Evolutionary conservation across 2,329 filamentous ascomycete species (phyloP).

Genomic region (Aspergillus neotritici): DNA sequence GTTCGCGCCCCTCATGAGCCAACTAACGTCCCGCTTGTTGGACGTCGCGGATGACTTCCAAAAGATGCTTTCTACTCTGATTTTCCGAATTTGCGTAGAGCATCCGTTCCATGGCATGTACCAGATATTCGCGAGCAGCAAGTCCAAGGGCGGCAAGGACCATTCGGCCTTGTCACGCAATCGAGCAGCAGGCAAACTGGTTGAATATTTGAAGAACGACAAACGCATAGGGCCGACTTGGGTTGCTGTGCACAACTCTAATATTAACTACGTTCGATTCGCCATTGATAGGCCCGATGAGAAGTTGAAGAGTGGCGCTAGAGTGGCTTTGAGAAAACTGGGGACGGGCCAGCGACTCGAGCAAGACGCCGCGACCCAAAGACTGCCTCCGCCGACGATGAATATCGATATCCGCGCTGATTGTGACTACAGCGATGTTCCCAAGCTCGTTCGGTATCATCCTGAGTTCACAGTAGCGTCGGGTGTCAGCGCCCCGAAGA

Average conservation of each 20-base stretch:
- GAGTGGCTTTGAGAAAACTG: slow-evolving; percentile 59
- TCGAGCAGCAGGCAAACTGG: slow-evolving; percentile 65
- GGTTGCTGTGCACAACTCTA: slow-evolving; percentile 67
- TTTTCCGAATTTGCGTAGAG: slow-evolving; percentile 79
- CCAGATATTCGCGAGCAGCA: slow-evolving; percentile 81
- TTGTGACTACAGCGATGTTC: slow-evolving; percentile 70
- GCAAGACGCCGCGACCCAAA: slow-evolving; percentile 57
- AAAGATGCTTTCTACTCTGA: slow-evolving; percentile 62
- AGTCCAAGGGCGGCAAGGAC: slow-evolving; percentile 63
- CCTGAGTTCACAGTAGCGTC: slow-evolving; percentile 77
- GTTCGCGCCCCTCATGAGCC: slow-evolving; percentile 89
- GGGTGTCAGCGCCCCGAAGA: slow-evolving; percentile 88
- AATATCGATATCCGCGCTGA: slow-evolving; percentile 68
- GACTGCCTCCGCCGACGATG: slow-evolving; percentile 84
- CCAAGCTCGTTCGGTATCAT: slow-evolving; percentile 67
- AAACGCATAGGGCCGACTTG: slow-evolving; percentile 55
- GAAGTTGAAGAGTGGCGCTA: slow-evolving; percentile 62
- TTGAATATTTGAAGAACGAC: slow-evolving; percentile 54
- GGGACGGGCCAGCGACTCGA: slow-evolving; percentile 58
- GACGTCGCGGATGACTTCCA: slow-evolving; percentile 68
- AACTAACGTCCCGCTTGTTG: slow-evolving; percentile 87
- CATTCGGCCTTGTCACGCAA: slow-evolving; percentile 68
- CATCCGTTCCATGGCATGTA: slow-evolving; percentile 98
- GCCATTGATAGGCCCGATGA: slow-evolving; percentile 47
- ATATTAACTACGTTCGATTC: slow-evolving; percentile 56